phyloP scores from a whole-genome alignment of 192 early-diverging fungal genomes.

The Coemansia sp. region DNA sequence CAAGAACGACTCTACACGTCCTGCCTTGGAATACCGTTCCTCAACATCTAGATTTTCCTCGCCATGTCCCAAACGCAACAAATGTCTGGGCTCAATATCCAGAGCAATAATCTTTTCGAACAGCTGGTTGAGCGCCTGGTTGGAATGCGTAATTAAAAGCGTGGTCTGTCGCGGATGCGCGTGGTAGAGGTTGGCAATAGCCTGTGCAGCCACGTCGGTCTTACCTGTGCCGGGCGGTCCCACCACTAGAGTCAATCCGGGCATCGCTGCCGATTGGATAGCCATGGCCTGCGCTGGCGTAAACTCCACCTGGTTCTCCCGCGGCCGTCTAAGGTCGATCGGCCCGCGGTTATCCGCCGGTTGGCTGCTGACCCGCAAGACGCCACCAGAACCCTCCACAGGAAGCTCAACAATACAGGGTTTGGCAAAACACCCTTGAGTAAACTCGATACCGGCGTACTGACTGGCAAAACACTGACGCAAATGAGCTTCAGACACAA shows the following conservation, averaged over 20 bases:
- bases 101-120: slow-evolving; percentile 92
- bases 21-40: slow-evolving; percentile 85
- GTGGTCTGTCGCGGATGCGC: slow-evolving; percentile 86
- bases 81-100: slow-evolving; percentile 91
- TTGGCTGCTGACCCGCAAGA: slow-evolving; percentile 64
- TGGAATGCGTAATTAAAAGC: slow-evolving; percentile 92
- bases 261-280: slow-evolving; percentile 80
- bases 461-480: slow-evolving; percentile 60
- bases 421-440: slow-evolving; percentile 7
- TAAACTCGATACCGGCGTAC: slow-evolving; percentile 1
- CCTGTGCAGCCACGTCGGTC: slow-evolving; percentile 96
- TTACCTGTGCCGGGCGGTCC: slow-evolving; percentile 99
- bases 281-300: slow-evolving; percentile 84
- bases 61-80: slow-evolving; percentile 94
- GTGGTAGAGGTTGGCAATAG: slow-evolving; percentile 94
- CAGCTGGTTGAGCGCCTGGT: slow-evolving; percentile 98
- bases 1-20: slow-evolving; percentile 90
- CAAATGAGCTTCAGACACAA: slow-evolving; percentile 79
- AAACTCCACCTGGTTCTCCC: slow-evolving; percentile 75
- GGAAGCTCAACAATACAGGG: slow-evolving; percentile 81
- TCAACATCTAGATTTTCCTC: slow-evolving; percentile 84
- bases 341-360: slow-evolving; percentile 69
- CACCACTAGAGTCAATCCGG: slow-evolving; percentile 89
- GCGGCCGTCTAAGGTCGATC: slow-evolving; percentile 68
- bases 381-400: background rate